Evolutionary conservation across 1,284 basidiomycete species (phyloP).

Genomic region (Neolentinus lepideus): DNA sequence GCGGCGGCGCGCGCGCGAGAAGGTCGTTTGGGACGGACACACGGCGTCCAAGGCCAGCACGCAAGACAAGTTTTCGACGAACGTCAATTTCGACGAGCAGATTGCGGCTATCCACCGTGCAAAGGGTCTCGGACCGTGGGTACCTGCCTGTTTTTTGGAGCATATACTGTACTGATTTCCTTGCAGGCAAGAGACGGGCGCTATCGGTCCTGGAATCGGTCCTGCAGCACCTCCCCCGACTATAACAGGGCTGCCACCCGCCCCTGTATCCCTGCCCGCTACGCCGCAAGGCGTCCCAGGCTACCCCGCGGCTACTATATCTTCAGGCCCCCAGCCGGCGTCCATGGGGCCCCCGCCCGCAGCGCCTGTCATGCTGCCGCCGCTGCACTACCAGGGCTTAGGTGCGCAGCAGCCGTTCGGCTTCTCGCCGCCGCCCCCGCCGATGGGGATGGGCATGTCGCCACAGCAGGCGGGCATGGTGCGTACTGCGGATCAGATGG

Average conservation of each 20-base stretch:
- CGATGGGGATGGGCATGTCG: constrained; percentile 9
- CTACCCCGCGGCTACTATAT: constrained; percentile 68
- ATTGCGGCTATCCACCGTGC: constrained; percentile 90
- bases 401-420: constrained; percentile 73
- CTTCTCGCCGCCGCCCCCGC: constrained; percentile 29
- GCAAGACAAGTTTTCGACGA: constrained; percentile 83
- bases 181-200: constrained; percentile 58
- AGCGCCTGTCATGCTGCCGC: constrained; percentile 73
- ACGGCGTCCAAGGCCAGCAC: constrained; percentile 86
- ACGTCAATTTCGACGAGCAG: constrained; percentile 91
- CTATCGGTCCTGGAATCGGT: constrained; percentile 80
- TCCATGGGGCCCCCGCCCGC: constrained; percentile 52
- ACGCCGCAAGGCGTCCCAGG: constrained; percentile 41
- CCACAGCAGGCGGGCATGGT: constrained; percentile 56
- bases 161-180: constrained; percentile 11
- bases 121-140: constrained; percentile 78
- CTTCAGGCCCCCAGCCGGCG: constrained; percentile 75
- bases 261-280: constrained; percentile 58
- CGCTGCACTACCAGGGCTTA: constrained; percentile 74
- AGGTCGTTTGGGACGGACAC: constrained; percentile 94
- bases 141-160: constrained; percentile 14
- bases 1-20: constrained; percentile 78
- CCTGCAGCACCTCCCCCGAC: constrained; percentile 63
- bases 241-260: constrained; percentile 52
- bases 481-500: constrained; percentile 75